Conservation (phyloP, 1,284 basidiomycete species). For the Puccinia novopanici region DNA sequence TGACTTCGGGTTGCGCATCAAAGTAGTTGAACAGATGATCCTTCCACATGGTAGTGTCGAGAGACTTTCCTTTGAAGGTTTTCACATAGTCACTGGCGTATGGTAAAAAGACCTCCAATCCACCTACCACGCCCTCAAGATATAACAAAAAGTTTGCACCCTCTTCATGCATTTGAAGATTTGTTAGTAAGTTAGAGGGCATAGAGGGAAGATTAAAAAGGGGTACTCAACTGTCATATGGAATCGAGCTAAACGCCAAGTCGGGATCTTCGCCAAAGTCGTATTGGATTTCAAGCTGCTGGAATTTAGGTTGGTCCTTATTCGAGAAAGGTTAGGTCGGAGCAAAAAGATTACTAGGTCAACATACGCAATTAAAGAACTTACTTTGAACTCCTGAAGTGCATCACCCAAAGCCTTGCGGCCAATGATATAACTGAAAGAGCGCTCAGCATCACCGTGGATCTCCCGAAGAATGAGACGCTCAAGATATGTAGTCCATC, state of each 20-base stretch:
- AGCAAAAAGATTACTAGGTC: neutral
- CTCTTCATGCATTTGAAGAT: slow-evolving; percentile 53
- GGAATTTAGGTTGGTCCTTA: slow-evolving; percentile 68
- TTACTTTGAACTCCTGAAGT: slow-evolving; percentile 63
- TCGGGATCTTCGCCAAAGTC: slow-evolving; percentile 71
- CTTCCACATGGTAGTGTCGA: slow-evolving; percentile 86
- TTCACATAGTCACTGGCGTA: slow-evolving; percentile 59
- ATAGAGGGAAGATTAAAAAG: slow-evolving; percentile 35
- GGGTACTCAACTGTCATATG: slow-evolving; percentile 48
- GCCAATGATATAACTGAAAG: slow-evolving; percentile 77
- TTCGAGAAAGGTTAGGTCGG: neutral
- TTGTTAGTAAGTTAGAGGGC: neutral
- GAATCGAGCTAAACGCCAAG: slow-evolving; percentile 56
- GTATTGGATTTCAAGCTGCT: slow-evolving; percentile 82
- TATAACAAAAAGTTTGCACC: slow-evolving; percentile 71
- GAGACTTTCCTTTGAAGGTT: slow-evolving; percentile 76
- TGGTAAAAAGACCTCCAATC: slow-evolving; percentile 68
- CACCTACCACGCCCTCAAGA: slow-evolving; percentile 76
- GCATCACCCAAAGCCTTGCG: slow-evolving; percentile 73
- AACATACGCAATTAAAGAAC: neutral
- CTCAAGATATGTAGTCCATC: slow-evolving; percentile 93
- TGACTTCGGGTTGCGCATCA: slow-evolving; percentile 66
- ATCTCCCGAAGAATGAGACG: slow-evolving; percentile 74
- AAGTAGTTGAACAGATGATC: slow-evolving; percentile 80
- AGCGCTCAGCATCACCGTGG: slow-evolving; percentile 76